Evolutionary conservation across 1,284 basidiomycete species (phyloP).

Genomic region (Porphyrellus sp.): DNA sequence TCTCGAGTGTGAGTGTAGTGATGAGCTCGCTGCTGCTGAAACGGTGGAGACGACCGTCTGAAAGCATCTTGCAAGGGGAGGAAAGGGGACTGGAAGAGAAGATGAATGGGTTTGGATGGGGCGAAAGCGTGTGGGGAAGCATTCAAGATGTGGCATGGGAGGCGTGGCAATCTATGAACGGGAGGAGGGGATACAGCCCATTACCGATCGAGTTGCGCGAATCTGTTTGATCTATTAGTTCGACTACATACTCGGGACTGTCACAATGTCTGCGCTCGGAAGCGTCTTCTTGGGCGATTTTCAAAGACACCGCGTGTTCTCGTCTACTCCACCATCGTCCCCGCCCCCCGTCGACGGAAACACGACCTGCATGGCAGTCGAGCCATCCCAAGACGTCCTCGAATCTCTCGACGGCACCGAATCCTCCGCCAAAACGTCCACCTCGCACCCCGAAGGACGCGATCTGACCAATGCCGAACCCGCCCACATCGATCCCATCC

Average conservation of each 20-base stretch:
- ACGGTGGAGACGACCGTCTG: constrained; percentile 77
- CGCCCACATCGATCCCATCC: constrained; percentile 51
- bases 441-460: constrained; percentile 3
- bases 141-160: constrained; percentile 38
- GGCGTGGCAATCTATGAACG: constrained; percentile 45
- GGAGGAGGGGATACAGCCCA: constrained; percentile 58
- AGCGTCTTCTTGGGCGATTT: constrained; percentile 76
- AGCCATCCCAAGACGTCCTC: constrained; percentile 23
- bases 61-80: constrained; percentile 68
- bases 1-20: constrained; percentile 95
- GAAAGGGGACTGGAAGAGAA: constrained; percentile 31
- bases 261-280: constrained; percentile 55
- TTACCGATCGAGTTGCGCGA: constrained; percentile 67
- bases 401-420: constrained; percentile 33
- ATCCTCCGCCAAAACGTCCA: constrained; percentile 19
- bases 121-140: constrained; percentile 41
- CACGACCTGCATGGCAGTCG: constrained; percentile 22
- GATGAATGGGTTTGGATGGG: constrained; percentile 14
- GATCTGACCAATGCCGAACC: background rate
- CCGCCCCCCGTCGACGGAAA: constrained; percentile 42
- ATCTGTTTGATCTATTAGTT: constrained; percentile 22
- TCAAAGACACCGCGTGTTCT: constrained; percentile 56
- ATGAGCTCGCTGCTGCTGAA: constrained; percentile 83
- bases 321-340: constrained; percentile 63
- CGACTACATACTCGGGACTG: background rate